These are phyloP conservation scores for Monotropa hypopitys DNA, from an alignment of 179 eudicot species.

Conservation along the genomic window DNA sequence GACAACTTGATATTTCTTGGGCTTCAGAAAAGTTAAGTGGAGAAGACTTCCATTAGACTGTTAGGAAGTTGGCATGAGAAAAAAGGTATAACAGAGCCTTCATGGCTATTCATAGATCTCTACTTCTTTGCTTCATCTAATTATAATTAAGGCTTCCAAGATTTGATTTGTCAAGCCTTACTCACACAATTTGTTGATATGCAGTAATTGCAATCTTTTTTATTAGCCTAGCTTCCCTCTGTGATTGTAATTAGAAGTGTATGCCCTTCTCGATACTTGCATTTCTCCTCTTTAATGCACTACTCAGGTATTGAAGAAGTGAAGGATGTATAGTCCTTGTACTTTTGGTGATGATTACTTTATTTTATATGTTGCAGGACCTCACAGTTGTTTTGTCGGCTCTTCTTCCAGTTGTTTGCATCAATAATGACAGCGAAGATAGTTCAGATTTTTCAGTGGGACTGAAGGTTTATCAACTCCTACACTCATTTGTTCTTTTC, in stretches of 20 bases:
- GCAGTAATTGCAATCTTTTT: neutral
- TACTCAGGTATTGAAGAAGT: neutral
- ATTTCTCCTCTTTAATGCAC: neutral
- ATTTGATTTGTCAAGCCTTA: neutral
- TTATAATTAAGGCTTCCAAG: neutral
- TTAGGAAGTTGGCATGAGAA: neutral
- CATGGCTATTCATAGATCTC: neutral
- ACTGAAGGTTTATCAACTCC: constrained; percentile 41
- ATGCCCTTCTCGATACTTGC: neutral
- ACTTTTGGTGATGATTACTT: constrained; percentile 2
- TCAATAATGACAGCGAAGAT: constrained; percentile 52
- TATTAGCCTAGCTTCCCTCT: neutral
- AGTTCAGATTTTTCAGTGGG: constrained; percentile 60
- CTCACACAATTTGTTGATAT: neutral
- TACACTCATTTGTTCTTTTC: neutral
- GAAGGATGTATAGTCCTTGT: neutral
- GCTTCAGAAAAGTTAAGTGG: neutral
- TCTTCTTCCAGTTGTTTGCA: constrained; percentile 77
- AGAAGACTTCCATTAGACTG: neutral
- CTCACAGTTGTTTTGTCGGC: constrained; percentile 69
- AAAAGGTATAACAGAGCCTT: neutral
- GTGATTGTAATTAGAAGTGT: neutral
- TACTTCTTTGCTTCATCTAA: neutral
- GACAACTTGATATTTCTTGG: neutral
- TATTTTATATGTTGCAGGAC: constrained; percentile 49